These are phyloP conservation scores for Nakazawaea sp. DNA, from an alignment of 805 yeast genomes.

Conservation along the genomic window DNA sequence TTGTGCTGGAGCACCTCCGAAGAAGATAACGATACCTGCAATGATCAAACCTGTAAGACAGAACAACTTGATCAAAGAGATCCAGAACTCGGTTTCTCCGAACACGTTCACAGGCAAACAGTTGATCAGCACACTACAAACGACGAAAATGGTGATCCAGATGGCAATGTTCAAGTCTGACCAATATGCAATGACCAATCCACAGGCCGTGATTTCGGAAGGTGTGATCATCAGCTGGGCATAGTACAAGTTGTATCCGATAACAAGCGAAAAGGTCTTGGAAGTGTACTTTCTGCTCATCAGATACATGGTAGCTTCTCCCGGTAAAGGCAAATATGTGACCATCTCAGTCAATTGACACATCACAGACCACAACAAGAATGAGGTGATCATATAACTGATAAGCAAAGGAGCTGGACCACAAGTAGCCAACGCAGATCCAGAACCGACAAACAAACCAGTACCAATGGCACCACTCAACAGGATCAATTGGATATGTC, in stretches of 20 bases:
- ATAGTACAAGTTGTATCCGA: conserved; percentile 37
- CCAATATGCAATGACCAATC: conserved; percentile 50
- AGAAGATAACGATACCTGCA: conserved; percentile 36
- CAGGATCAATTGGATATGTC: conserved; percentile 71
- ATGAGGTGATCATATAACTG: conserved; percentile 54
- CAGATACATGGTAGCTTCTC: conserved; percentile 35
- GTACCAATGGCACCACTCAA: conserved; percentile 74
- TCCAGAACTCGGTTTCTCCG: conserved; percentile 60
- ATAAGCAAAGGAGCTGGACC: conserved; percentile 61
- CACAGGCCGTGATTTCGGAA: conserved; percentile 58
- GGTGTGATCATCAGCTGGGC: conserved; percentile 52
- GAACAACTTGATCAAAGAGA: conserved; percentile 58
- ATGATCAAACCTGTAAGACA: conserved; percentile 55
- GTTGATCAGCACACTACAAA: conserved; percentile 34
- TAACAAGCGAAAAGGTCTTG: conserved; percentile 38
- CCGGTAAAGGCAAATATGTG: conserved; percentile 30
- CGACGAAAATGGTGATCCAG: conserved; percentile 45
- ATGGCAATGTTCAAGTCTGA: conserved; percentile 38
- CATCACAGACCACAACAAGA: conserved; percentile 54
- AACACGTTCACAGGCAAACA: conserved; percentile 50
- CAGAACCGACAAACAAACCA: conserved; percentile 67
- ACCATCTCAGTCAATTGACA: conserved; percentile 64
- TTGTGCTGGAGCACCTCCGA: conserved; percentile 34
- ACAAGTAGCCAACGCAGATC: conserved; percentile 46
- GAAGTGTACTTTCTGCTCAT: conserved; percentile 36